Base-by-base conservation (phyloP, 768 basidiomycete genomes). In the Amanita pallidorosea region DNA sequence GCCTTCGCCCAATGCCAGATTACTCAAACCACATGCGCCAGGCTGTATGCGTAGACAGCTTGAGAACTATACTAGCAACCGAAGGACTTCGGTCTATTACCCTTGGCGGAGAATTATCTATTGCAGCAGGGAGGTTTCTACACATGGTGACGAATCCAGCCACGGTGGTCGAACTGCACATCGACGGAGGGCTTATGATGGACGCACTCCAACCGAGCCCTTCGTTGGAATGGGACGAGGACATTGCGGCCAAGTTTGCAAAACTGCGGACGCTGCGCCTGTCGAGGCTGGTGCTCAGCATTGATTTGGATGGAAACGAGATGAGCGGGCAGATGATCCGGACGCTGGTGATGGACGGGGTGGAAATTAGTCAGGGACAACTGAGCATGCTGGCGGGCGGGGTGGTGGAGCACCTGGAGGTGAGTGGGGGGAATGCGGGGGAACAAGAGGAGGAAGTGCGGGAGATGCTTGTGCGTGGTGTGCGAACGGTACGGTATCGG, bases 211-310 rank as follows among this genome's bases (percentile, higher is more conserved):
- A 54, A 45, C 46, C 55, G 15, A 60, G 54, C 22, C 65, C 74
- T 1, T 75, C 75, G 15, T 58, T 81, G 55, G 71, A 73, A 54
- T 80, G 78, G 77, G 75, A 79, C 56, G 75, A 79, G 47, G 62
- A 61, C 34, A 59, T 77, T n/a, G 65, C 68, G 2, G 70, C 67
- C 61, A 67, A 64, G 41, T 78, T 80, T 55, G 62, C 69, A 7
- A 67, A 60, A 50, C 67, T 80, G 27, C 63, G 60, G 54, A 67
- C 57, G 37, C 66, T 81, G 50, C 65, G 65, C 33, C 61, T 80
- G 27, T 68, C 68, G 31, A 57, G 70, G 53, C 56, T 77, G 20
- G 68, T 73, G 43, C 67, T 79, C 41, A 69, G 72, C 45, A 57
- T 65, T 20, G 50, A 51, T 23, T 12, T 45, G 33, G 41, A 36